Evolutionary conservation across 306 rosid species (phyloP).

Genomic region (Dicorynia guianensis): DNA sequence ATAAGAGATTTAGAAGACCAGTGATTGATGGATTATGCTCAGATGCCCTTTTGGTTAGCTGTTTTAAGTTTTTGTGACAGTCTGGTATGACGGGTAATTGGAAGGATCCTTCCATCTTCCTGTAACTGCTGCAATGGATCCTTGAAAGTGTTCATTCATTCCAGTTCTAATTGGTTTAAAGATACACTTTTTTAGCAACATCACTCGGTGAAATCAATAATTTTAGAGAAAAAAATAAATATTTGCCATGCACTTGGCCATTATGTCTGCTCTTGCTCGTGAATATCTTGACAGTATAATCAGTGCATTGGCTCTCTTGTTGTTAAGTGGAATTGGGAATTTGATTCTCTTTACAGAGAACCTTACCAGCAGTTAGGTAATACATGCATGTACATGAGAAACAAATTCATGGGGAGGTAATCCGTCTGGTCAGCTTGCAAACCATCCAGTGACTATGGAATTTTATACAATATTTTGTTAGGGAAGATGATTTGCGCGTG

Average conservation of each 20-base stretch:
- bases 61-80: constrained; percentile 38
- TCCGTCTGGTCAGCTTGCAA: not conserved
- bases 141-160: constrained; percentile 20
- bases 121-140: constrained; percentile 41
- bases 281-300: constrained; percentile 6
- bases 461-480: constrained; percentile 14
- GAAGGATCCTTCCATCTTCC: constrained; percentile 47
- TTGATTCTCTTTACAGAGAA: not conserved
- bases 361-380: not conserved
- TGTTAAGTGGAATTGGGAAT: not conserved
- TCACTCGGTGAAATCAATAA: constrained; percentile 19
- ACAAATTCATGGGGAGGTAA: not conserved
- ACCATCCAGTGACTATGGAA: constrained; percentile 1
- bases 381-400: not conserved
- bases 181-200: not conserved
- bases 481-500: constrained; percentile 51
- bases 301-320: constrained; percentile 13
- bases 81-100: constrained; percentile 35
- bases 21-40: constrained; percentile 42
- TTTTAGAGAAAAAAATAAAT: not conserved
- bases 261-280: constrained; percentile 11
- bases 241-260: not conserved
- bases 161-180: constrained; percentile 30
- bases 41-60: constrained; percentile 37
- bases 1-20: constrained; percentile 53